phyloP scores from a whole-genome alignment of 495 filamentous ascomycete genomes.

The Viridothelium virens region DNA sequence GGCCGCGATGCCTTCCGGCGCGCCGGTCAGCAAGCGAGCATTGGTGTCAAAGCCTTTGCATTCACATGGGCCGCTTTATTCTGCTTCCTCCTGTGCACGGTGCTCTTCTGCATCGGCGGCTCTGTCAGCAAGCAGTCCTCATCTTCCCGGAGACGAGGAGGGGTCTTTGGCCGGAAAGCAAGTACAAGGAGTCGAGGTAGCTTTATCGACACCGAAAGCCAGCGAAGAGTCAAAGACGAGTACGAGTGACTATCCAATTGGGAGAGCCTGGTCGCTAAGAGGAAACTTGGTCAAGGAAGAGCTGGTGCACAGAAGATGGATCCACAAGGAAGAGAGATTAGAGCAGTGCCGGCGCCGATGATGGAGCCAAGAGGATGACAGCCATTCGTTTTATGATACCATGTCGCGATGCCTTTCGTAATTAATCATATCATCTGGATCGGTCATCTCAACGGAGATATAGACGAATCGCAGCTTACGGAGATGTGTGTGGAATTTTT shows the following conservation, averaged over 20 bases:
- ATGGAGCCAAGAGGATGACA: slow-evolving; percentile 6
- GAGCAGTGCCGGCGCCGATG: neutral
- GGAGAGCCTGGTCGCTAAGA: neutral
- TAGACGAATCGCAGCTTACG: neutral
- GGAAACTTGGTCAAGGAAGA: neutral
- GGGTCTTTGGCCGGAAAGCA: slow-evolving; percentile 35
- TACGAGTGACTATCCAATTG: slow-evolving; percentile 41
- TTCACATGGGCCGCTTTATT: slow-evolving; percentile 79
- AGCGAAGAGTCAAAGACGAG: slow-evolving; percentile 55
- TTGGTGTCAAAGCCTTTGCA: slow-evolving; percentile 69
- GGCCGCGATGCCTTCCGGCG: slow-evolving; percentile 61
- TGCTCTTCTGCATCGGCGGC: slow-evolving; percentile 59
- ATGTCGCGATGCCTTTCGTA: slow-evolving; percentile 1
- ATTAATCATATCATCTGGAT: neutral
- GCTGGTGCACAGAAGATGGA: neutral
- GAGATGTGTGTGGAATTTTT: neutral
- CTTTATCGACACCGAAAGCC: slow-evolving; percentile 47
- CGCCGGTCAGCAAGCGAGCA: slow-evolving; percentile 47
- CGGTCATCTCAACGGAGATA: slow-evolving; percentile 10
- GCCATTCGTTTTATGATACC: neutral
- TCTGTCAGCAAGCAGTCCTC: slow-evolving; percentile 27
- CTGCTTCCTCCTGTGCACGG: slow-evolving; percentile 59
- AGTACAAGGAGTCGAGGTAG: slow-evolving; percentile 39
- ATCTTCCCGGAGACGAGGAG: neutral
- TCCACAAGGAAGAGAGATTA: neutral